These are phyloP conservation scores for Allantophomopsis lycopodina DNA, from an alignment of 2,329 filamentous ascomycete species.

Conservation along the genomic window DNA sequence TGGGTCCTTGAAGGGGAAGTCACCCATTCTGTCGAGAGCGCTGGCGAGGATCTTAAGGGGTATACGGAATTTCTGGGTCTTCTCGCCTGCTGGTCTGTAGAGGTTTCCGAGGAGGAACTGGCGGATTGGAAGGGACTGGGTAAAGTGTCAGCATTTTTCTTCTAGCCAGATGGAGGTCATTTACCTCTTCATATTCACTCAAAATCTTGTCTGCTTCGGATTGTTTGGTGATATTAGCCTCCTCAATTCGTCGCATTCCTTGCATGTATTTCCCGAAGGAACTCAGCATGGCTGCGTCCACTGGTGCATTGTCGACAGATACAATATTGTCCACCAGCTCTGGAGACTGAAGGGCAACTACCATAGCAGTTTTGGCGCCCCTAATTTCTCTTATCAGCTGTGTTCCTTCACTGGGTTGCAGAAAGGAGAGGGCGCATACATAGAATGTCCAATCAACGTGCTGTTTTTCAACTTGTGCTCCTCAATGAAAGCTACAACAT, in stretches of 20 bases:
- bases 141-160: slow-evolving; percentile 1
- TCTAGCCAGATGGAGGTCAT: not conserved
- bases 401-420: not conserved
- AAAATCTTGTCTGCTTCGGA: slow-evolving; percentile 73
- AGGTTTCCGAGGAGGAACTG: slow-evolving; percentile 90
- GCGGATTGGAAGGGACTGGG: slow-evolving; percentile 53
- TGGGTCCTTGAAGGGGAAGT: slow-evolving; percentile 76
- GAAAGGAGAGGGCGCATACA: slow-evolving; percentile 35
- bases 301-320: slow-evolving; percentile 82
- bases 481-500: slow-evolving; percentile 66
- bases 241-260: slow-evolving; percentile 74
- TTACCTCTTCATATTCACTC: slow-evolving; percentile 54
- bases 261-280: slow-evolving; percentile 71
- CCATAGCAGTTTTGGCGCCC: slow-evolving; percentile 91
- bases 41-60: slow-evolving; percentile 59
- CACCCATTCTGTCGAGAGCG: slow-evolving; percentile 49
- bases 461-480: slow-evolving; percentile 55
- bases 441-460: slow-evolving; percentile 85
- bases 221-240: slow-evolving; percentile 50
- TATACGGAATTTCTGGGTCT: slow-evolving; percentile 60
- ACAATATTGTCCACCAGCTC: slow-evolving; percentile 57
- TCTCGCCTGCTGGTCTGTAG: slow-evolving; percentile 34
- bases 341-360: slow-evolving; percentile 61
- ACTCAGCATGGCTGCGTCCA: slow-evolving; percentile 61
- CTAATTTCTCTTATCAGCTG: slow-evolving; percentile 23